Base-by-base conservation (phyloP, 352 stramenopile species). In the Pythium plurisporium region DNA sequence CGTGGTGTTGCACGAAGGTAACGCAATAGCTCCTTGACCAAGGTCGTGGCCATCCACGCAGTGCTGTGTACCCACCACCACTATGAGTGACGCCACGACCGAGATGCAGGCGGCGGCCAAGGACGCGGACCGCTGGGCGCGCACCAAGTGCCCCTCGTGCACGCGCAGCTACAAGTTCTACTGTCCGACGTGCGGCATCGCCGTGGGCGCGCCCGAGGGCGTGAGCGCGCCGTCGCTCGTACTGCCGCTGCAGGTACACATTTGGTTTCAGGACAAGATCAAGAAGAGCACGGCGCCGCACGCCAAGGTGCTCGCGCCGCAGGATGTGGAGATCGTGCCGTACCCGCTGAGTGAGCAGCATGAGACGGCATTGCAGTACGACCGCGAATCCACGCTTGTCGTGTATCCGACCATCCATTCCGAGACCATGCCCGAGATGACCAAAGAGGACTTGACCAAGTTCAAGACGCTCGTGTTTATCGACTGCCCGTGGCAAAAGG, bases 251-350 rank as follows among this genome's bases (percentile, higher is more conserved):
- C 67, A 86, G 22, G 74, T 95, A 19, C 73, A 93, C 62, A 83
- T 95, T 43, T 87, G 79, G 73, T 95, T 95, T 59, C 85, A 92
- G 30, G 85, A 95, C 73, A 93, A 95, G 52, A 73, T 87, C 54
- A 91, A 91, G 65, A 95, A 95, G 67, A 95, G 85, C 72, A 93
- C 85, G 29, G 85, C 85, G 23, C 81, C 85, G n/a, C 82, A 93
- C 37, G 85, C 81, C 44, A 95, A 93, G 61, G 73, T 91, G 27
- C 57, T 95, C 19, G 82, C 85, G 17, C 74, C 79, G 1, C 42
- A 78, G 3, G 76, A 93, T 51, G 82, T 91, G 8, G 58, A 82
- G 59, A 90, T 95, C 59, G 65, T 93, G 7, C 73, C 69, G 11
- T 86, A 75, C 20, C 79, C 76, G 4, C 65, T 86, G 14, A 59